Evolutionary conservation across 805 yeast genomes (phyloP).

Genomic region (Pichia thaimueangensis): DNA sequence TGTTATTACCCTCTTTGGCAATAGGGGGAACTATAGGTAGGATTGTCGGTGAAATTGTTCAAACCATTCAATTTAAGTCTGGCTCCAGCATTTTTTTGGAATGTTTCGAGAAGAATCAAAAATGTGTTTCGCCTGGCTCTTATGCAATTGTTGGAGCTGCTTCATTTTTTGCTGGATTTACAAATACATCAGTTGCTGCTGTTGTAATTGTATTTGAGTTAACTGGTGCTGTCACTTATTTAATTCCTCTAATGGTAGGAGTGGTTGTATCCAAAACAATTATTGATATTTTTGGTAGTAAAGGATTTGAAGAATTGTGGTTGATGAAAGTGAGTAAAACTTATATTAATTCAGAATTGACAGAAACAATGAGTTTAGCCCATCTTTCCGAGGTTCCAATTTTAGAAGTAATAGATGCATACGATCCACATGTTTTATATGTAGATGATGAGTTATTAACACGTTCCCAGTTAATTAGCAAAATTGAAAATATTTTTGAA

Average conservation of each 20-base stretch:
- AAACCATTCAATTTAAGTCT: conserved; percentile 38
- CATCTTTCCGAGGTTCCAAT: conserved; percentile 30
- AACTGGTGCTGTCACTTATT: conserved; percentile 81
- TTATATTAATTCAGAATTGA: conserved; percentile 35
- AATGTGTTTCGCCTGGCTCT: conserved; percentile 76
- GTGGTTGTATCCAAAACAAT: conserved; percentile 69
- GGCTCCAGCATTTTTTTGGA: conserved; percentile 32
- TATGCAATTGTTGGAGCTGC: conserved; percentile 89
- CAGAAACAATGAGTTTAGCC: conserved; percentile 24
- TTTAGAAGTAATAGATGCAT: conserved; percentile 1
- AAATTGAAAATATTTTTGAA: conserved; percentile 3
- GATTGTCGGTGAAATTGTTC: conserved; percentile 46
- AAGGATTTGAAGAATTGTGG: conserved; percentile 62
- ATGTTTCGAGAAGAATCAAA: conserved; percentile 34
- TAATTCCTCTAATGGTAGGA: conserved; percentile 78
- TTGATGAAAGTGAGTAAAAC: conserved; percentile 35
- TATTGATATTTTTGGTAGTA: conserved; percentile 49
- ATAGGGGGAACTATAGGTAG: conserved; percentile 59
- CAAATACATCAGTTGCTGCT: conserved; percentile 71
- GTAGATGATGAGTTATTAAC: conserved; percentile 5
- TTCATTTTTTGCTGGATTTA: conserved; percentile 71
- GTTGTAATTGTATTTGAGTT: conserved; percentile 78
- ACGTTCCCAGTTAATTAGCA: not conserved
- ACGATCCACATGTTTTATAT: conserved; percentile 1
- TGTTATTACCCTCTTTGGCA: conserved; percentile 55